Evolutionary conservation across 2,329 filamentous ascomycete genomes (phyloP), one percentile per base, ranked within the genome.

Genomic region (Calonectria fujianensis): DNA sequence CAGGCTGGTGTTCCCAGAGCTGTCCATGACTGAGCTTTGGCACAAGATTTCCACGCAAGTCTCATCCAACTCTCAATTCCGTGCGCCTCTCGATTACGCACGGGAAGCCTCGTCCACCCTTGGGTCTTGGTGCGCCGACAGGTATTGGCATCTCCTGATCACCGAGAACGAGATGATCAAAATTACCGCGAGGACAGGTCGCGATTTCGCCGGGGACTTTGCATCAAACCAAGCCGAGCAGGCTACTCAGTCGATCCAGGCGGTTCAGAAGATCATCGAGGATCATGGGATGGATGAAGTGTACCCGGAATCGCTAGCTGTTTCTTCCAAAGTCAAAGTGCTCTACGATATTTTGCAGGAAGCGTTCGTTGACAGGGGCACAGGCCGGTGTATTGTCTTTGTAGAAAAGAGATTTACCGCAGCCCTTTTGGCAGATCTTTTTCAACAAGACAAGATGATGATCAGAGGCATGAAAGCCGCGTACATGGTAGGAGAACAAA

Each of bases 101-200:
- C 88, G 87, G 35, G 85, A 89, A 11, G 90, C 93, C 3, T 91
- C 91, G 1, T 89, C 91, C 2, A 89, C 94, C 52, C 88, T 98
- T 5, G 97, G 97, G 0, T 85, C 89, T 3, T 98, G 97, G 96
- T 95, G 94, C 78, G 92, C 95, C 0, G 96, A 99, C 82, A 89
- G 92, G 66, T 93, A 95, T 72, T 98, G 96, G 96, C 88, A 90
- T 69, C 89, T 95, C 39, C 90, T 91, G 16, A 87, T 98, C 29
- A 89, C 89, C 0, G 91, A 94, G 8, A 87, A 91, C 4, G 90
- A 93, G 73, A 85, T 91, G 0, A 86, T 87, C 4, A 94, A 91
- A 76, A 86, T 95, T 3, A 90, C 94, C 64, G 88, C 90, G 71
- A 87, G 89, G 73, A 88, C 90, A 1, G 89, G 89, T 74, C 83